A percentile compares a stretch with the other conserved stretches of the same genome.
These are phyloP conservation scores for Schizopora paradoxa DNA, from an alignment of 1,284 basidiomycete species.

Conservation along the genomic window DNA sequence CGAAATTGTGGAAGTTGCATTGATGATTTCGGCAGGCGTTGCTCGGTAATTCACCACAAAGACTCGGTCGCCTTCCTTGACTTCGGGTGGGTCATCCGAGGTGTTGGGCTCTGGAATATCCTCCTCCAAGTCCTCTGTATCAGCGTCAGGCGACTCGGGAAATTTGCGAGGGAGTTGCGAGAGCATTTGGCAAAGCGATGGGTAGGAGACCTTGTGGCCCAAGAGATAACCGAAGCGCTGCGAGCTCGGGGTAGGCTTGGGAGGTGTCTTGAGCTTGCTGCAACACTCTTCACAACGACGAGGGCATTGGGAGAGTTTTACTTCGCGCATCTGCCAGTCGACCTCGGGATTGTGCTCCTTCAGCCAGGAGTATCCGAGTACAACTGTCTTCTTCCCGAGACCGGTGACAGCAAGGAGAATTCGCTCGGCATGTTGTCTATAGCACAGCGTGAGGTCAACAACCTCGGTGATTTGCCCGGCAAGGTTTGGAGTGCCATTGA, in stretches of 20 bases:
- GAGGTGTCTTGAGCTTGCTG: not conserved
- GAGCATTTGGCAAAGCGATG: no score
- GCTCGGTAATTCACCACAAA: no score
- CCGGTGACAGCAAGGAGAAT: not conserved
- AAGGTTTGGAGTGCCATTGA: not conserved
- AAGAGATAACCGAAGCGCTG: no score
- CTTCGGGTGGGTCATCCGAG: not conserved
- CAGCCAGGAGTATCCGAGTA: slow-evolving; percentile 3
- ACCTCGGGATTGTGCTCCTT: not conserved
- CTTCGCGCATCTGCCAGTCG: not conserved
- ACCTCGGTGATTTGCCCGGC: not conserved
- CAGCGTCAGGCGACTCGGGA: not conserved
- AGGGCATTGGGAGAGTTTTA: not conserved
- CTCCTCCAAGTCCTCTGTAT: not conserved
- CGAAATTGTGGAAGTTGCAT: no score
- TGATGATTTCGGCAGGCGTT: no score
- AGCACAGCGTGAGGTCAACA: not conserved
- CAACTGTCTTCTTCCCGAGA: not conserved
- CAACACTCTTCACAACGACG: not conserved
- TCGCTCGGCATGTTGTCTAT: not conserved
- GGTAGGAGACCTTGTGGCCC: no score
- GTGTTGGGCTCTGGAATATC: not conserved
- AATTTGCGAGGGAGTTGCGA: no score
- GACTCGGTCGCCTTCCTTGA: no score
- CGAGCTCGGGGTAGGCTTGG: no score